Conservation (phyloP, 2,329 filamentous ascomycete species). For the Mollisiaceae sp. region DNA sequence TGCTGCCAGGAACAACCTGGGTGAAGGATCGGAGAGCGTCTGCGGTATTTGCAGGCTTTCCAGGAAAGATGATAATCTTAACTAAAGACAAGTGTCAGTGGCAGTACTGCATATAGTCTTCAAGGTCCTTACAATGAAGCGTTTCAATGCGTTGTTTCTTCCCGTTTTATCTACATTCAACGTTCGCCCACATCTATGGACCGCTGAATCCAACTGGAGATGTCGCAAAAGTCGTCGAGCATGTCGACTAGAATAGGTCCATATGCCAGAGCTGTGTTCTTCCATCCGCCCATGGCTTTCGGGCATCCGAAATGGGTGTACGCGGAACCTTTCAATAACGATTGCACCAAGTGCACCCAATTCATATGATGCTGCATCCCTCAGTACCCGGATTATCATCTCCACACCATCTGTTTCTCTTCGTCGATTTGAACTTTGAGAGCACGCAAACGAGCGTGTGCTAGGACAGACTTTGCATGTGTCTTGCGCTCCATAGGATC, state of each 20-base stretch:
- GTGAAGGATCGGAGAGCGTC: constrained; percentile 1
- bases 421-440: not conserved
- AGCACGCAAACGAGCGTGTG: no score
- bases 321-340: not conserved
- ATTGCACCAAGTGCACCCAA: not conserved
- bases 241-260: not conserved
- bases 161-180: not conserved
- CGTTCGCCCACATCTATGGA: not conserved
- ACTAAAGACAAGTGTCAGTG: not conserved
- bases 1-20: not conserved
- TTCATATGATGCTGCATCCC: not conserved
- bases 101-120: not conserved
- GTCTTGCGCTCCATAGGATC: not conserved
- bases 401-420: not conserved
- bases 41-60: not conserved
- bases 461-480: not conserved
- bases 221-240: not conserved
- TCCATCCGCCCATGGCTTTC: no score
- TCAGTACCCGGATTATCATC: not conserved
- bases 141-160: not conserved
- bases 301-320: not conserved
- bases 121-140: not conserved
- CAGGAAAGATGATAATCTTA: not conserved
- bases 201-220: not conserved
- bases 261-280: not conserved